Percentiles rank a stretch among this genome's conserved stretches.
Evolutionary conservation across 2,329 filamentous ascomycete species (phyloP).

Genomic region (Ceratocystis smalleyi): DNA sequence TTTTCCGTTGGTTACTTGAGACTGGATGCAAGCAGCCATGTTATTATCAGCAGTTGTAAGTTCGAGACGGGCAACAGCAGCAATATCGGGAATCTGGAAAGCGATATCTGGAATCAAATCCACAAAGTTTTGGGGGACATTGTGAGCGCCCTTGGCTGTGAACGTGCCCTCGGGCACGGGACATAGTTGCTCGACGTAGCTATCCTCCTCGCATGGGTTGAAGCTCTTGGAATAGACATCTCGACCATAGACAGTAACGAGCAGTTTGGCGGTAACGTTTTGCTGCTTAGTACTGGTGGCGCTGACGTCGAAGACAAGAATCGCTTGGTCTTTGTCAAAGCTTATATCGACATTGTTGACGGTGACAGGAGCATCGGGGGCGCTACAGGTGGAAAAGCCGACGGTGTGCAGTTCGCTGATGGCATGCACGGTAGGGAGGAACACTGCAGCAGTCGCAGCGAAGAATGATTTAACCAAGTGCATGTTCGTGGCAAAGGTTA

Average conservation of each 20-base stretch:
- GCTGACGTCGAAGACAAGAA: slow-evolving; percentile 65
- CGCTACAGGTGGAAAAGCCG: slow-evolving; percentile 59
- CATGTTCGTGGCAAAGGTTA: background rate
- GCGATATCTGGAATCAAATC: slow-evolving; percentile 72
- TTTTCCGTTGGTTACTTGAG: slow-evolving; percentile 74
- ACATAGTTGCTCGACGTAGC: slow-evolving; percentile 54
- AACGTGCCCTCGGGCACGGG: slow-evolving; percentile 69
- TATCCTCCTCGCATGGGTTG: slow-evolving; percentile 59
- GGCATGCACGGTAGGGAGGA: slow-evolving; percentile 39
- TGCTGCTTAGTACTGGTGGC: slow-evolving; percentile 59
- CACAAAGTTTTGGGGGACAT: slow-evolving; percentile 56
- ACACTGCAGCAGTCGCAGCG: slow-evolving; percentile 23
- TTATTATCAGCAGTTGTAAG: slow-evolving; percentile 46
- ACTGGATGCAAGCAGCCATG: slow-evolving; percentile 63
- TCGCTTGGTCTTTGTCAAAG: slow-evolving; percentile 61
- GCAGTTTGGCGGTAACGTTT: slow-evolving; percentile 63
- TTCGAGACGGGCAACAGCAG: slow-evolving; percentile 66
- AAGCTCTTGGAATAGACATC: slow-evolving; percentile 66
- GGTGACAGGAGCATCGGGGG: slow-evolving; percentile 36
- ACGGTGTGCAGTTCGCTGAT: slow-evolving; percentile 62
- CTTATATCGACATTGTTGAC: slow-evolving; percentile 61
- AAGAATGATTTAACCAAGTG: slow-evolving; percentile 4
- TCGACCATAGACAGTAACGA: slow-evolving; percentile 71
- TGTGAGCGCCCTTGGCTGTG: slow-evolving; percentile 52
- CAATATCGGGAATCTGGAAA: slow-evolving; percentile 79